A percentile compares a stretch with the other conserved stretches of the same genome.
phyloP scores from a whole-genome alignment of 805 yeast genomes.

The Starmerella scarabaei region DNA sequence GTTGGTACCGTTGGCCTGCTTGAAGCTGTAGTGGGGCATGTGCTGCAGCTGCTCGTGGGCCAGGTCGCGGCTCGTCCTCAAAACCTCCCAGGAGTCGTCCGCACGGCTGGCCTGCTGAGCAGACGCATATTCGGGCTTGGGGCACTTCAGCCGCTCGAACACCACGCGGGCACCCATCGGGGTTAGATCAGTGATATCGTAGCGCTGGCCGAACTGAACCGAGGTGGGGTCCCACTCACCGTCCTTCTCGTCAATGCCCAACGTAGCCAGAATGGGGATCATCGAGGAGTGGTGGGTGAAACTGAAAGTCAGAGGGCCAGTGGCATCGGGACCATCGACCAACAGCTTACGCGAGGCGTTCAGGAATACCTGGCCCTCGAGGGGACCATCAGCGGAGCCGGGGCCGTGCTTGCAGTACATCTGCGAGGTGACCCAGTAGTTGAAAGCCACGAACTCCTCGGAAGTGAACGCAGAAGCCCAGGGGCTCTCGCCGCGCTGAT shows the following conservation, averaged over 20 bases:
- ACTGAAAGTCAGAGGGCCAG: slow-evolving; percentile 32
- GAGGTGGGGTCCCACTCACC: slow-evolving; percentile 28
- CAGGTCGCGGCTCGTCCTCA: background rate
- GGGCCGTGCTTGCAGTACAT: slow-evolving; percentile 26
- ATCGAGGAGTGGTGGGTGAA: slow-evolving; percentile 51
- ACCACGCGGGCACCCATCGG: slow-evolving; percentile 25
- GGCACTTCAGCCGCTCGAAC: slow-evolving; percentile 24
- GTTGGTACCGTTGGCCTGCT: background rate
- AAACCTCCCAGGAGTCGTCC: background rate
- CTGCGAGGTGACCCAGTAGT: slow-evolving; percentile 19
- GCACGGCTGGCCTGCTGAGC: background rate
- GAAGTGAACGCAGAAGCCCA: slow-evolving; percentile 26
- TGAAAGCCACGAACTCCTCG: slow-evolving; percentile 24
- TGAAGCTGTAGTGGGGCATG: background rate
- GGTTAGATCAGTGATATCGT: slow-evolving; percentile 33
- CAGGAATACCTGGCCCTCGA: slow-evolving; percentile 36
- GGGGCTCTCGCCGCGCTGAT: slow-evolving; percentile 37
- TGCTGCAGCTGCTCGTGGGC: background rate
- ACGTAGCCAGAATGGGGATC: slow-evolving; percentile 36
- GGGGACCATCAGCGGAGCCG: slow-evolving; percentile 18
- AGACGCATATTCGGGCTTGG: background rate
- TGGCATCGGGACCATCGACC: slow-evolving; percentile 30
- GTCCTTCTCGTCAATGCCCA: slow-evolving; percentile 34
- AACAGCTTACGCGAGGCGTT: slow-evolving; percentile 39
- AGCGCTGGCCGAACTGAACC: slow-evolving; percentile 37